Evolutionary conservation across 345 rosid species (phyloP), one percentile per base, ranked within the genome.

Genomic region (Eucalyptus erythrocorys): DNA sequence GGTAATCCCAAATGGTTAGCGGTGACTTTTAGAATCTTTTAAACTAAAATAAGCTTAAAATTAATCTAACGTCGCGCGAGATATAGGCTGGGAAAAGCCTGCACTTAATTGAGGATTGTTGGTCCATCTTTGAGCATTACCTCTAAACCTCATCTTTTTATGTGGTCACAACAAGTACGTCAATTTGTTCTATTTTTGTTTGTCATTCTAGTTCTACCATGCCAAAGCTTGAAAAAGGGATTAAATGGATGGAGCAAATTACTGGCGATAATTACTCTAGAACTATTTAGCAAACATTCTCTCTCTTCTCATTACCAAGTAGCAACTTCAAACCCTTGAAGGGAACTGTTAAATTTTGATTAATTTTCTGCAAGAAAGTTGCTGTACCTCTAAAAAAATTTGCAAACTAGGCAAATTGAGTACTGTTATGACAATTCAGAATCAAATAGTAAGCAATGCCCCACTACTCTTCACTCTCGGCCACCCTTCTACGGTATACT

Each of bases 11-110:
- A 48, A 13, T 13, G 2, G 5, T 15, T 48, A 48, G 5, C 13
- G 49, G 5, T 48, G 49, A 48, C 49, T 48, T 11, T 4, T 1
- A 48, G 15, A 48, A 48, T 48, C 2, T 48, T 48, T 4, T 0
- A 48, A 0, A 1, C 15, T 12, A 48, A 48, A 13, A 4, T 0
- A 4, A 13, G 0, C 49, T 48, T 48, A 48, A 48, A 48, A 48
- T 48, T 48, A 48, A 1, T 48, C 49, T 48, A 48, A 13, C 5
- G 0, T 48, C 5, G 1, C 2, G 0, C 1, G 0, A 48, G 48
- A 48, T 48, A 12, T 12, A 1, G 5, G 14, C 5, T 48, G 0
- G 14, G 5, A 0, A 48, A 12, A 1, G 48, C 48, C 0, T 2
- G 49, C 15, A 48, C 49, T 48, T 48, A 48, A 12, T 48, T 48